Conservation (phyloP, 257 asterid genomes). For the Solanum tacnaense region DNA sequence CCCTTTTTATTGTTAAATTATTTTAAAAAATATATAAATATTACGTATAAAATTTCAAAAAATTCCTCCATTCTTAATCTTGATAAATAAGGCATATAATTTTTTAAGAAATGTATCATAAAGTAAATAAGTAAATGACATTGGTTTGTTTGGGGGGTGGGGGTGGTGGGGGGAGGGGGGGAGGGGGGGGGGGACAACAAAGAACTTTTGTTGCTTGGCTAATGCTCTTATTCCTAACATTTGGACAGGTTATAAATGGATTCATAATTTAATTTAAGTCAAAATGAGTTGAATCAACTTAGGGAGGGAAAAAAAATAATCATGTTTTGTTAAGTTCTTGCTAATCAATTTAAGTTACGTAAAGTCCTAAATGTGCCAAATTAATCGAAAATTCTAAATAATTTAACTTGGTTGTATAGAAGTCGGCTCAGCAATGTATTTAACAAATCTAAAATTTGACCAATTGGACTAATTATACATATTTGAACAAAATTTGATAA, state of each 20-base stretch:
- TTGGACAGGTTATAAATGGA: background rate
- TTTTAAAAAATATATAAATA: accelerated
- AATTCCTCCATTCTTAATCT: background rate
- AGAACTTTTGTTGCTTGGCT: too few species aligned
- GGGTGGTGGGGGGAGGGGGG: too few species aligned
- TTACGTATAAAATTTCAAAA: too few species aligned
- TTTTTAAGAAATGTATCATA: too few species aligned
- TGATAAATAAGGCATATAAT: background rate
- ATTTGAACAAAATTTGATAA: background rate
- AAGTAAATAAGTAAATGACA: too few species aligned
- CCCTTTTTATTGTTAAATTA: too few species aligned
- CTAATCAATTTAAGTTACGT: background rate
- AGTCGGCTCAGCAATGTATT: background rate
- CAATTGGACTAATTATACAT: background rate
- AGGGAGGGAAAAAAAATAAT: too few species aligned
- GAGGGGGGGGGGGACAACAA: too few species aligned
- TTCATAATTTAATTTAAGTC: background rate
- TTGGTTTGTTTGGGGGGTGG: too few species aligned
- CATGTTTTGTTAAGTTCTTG: too few species aligned
- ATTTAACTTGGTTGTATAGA: background rate
- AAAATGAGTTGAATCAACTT: background rate
- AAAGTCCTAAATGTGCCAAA: background rate
- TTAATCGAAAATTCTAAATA: background rate
- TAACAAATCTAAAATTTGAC: background rate
- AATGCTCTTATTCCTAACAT: too few species aligned